Evolutionary conservation across 768 basidiomycete genomes (phyloP), one percentile per base, ranked within the genome.

Genomic region (Phanerochaete sordida): DNA sequence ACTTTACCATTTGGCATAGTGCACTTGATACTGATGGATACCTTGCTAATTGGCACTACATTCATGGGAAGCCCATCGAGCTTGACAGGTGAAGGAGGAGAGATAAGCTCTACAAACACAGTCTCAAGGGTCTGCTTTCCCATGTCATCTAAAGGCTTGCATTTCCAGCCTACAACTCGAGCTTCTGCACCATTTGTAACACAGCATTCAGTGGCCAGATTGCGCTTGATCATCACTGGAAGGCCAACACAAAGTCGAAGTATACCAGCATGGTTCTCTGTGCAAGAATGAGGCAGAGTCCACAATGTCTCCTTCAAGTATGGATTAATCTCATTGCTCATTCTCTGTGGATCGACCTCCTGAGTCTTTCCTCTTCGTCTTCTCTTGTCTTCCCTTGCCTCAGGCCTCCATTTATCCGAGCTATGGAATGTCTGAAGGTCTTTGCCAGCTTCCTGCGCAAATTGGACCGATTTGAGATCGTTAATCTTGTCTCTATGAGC

Each of bases 401-500:
- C 43, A n/a, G 44, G 30, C 35, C 26, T 33, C 48, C 51, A 54
- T 19, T 24, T 52, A 31, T 60, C 53, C 8, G 61, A 56, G 21
- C 71, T 71, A 57, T 71, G 72, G 59, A 75, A 65, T 23, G 0
- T 52, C 3, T 19, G 4, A 12, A 76, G 51, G 0, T 27, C 19
- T 61, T 73, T 72, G 1, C 51, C 39, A 7, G 59, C 69, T 21
- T 77, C 75, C 23, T 33, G 12, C 3, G 77, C 73, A 71, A 76
- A 80, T 12, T 70, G 59, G 12, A 50, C 9, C 15, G 54, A 35
- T 1, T 75, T 75, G 0, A 73, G 3, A 9, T 63, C n/a, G 64
- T 80, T 80, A 0, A 78, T 69, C 55, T 66, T 59, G 63, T 79
- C 78, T 58, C 74, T 73, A 26, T 74, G 67, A 12, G 65, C 31